Evolutionary conservation across 2,329 filamentous ascomycete genomes (phyloP).

Genomic region (Diaporthe capsici): DNA sequence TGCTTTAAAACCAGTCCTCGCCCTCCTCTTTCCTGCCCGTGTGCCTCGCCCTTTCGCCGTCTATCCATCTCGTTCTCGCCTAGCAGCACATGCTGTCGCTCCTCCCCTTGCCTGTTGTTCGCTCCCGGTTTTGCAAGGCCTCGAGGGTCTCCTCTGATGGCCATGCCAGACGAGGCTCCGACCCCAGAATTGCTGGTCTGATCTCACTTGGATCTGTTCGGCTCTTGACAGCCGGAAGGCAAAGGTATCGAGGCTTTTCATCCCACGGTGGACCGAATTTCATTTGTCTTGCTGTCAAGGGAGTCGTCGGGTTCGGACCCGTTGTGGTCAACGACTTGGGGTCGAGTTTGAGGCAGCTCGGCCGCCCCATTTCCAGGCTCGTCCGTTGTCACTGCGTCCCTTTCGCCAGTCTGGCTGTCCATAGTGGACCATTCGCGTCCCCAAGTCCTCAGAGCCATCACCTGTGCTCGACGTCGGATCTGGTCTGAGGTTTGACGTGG

Average conservation of each 20-base stretch:
- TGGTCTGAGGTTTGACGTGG: background rate
- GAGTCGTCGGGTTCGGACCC: background rate
- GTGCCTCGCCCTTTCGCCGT: background rate
- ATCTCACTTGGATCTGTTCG: background rate
- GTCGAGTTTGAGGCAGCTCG: constrained; percentile 16
- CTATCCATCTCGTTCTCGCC: background rate
- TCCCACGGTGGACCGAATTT: constrained; percentile 26
- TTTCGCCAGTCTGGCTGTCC: constrained; percentile 18
- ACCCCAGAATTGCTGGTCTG: constrained; percentile 3
- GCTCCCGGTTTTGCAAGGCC: background rate
- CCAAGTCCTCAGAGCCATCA: background rate
- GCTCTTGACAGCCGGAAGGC: background rate
- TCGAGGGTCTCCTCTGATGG: background rate
- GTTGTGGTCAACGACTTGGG: background rate
- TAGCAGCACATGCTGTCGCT: background rate
- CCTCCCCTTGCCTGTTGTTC: background rate
- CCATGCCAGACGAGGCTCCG: constrained; percentile 22
- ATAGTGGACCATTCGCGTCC: background rate
- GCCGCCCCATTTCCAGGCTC: background rate
- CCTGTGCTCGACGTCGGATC: background rate
- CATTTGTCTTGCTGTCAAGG: constrained; percentile 33
- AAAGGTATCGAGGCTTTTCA: constrained; percentile 21
- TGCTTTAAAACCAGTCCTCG: constrained; percentile 38
- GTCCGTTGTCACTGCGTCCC: background rate
- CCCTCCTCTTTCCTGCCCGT: constrained; percentile 21